Evolutionary conservation across 2,329 filamentous ascomycete species (phyloP), one percentile per base, ranked within the genome.

Genomic region (Sclerotiophoma versabilis): DNA sequence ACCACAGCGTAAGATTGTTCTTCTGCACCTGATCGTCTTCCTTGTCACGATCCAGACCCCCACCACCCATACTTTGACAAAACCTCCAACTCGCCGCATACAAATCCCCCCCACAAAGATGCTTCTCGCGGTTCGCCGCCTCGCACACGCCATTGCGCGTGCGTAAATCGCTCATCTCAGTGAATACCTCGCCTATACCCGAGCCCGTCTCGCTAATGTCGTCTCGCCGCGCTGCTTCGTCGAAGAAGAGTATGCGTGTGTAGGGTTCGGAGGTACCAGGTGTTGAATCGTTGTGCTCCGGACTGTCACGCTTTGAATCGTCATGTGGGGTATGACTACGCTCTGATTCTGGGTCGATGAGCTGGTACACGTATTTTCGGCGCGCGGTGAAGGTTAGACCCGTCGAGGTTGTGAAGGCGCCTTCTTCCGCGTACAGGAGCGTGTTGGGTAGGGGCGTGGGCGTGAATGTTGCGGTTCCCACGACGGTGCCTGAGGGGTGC

Each of bases 81-180:
- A 93, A 93, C 54, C 82, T 79, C 75, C 92, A 92, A 47, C 80
- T 76, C 37, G 90, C 87, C 50, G 88, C 79, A 69, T 93, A 93
- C 66, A 86, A 83, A 66, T 93, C 90, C 45, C 87, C 80, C 4
- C 86, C 82, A 71, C 90, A 93, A 2, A 92, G 73, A 73, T 93
- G 90, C 12, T 83, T 84, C 2, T 86, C 86, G 59, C 80, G 84
- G 0, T 88, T 89, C 41, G 74, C 72, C 2, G 67, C 68, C 20
- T 55, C 60, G 29, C 46, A 57, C 1, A 59, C 56, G 79, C 76
- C 78, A 76, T 8, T 2, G 4, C 10, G 10, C 3, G n/a, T n/a
- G n/a, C n/a, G n/a, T 26, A 77, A 60, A 5, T 73, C 41, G 50
- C 90, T 83, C n/a, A 93, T 77, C 61, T 89, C 83, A 60, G 93